Conservation (phyloP, 2,329 filamentous ascomycete genomes). For the Penicillium sp. region DNA sequence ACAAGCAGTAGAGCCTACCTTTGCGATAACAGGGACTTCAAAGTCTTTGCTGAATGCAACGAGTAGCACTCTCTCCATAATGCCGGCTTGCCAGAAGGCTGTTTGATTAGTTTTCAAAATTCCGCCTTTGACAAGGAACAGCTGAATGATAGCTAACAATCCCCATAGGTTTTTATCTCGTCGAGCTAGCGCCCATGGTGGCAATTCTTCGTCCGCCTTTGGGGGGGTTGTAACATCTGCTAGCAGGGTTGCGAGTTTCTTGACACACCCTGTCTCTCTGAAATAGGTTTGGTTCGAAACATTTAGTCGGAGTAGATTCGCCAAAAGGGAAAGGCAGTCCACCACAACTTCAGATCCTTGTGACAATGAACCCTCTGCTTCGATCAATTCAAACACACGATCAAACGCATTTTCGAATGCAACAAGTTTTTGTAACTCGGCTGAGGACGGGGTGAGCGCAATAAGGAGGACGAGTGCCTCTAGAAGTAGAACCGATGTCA, state of each 20-base stretch:
- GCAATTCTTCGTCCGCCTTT: constrained; percentile 57
- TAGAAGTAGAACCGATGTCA: constrained; percentile 23
- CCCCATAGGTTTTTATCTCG: constrained; percentile 90
- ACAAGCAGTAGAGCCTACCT: constrained; percentile 49
- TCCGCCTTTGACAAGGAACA: constrained; percentile 81
- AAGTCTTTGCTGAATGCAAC: constrained; percentile 73
- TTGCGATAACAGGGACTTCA: constrained; percentile 73
- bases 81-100: constrained; percentile 77
- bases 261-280: constrained; percentile 80
- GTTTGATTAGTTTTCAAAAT: constrained; percentile 78
- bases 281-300: constrained; percentile 91
- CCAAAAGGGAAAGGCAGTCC: constrained; percentile 85
- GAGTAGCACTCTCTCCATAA: constrained; percentile 74
- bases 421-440: constrained; percentile 89
- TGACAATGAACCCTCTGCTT: constrained; percentile 72
- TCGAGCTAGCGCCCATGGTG: constrained; percentile 71
- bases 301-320: constrained; percentile 83
- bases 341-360: constrained; percentile 86
- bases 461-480: constrained; percentile 84
- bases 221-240: constrained; percentile 54
- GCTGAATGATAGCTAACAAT: constrained; percentile 75
- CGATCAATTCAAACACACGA: constrained; percentile 75
- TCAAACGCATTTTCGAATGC: constrained; percentile 95
- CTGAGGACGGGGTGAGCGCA: constrained; percentile 78
- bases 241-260: constrained; percentile 66